Evolutionary conservation across 768 basidiomycete genomes (phyloP).

Genomic region (Trametes gibbosa): DNA sequence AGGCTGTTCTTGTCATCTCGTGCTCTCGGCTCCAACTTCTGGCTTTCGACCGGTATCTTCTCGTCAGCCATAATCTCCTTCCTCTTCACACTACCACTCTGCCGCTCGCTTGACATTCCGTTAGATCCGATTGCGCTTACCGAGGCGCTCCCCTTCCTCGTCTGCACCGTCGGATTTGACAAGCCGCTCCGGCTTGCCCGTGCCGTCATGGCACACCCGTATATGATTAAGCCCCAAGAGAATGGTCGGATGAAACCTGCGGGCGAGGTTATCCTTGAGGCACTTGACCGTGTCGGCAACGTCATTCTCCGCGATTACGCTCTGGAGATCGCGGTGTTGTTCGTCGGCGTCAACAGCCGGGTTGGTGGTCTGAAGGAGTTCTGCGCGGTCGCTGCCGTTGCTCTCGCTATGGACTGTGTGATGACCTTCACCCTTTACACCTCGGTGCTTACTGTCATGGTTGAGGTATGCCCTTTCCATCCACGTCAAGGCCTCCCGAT

Average conservation of each 20-base stretch:
- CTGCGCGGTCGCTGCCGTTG: slow-evolving; percentile 89
- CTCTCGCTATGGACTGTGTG: slow-evolving; percentile 82
- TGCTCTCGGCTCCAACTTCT: slow-evolving; percentile 74
- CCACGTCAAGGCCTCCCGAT: no score
- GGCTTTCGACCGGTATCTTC: slow-evolving; percentile 73
- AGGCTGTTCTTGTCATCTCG: slow-evolving; percentile 87
- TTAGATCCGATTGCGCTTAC: slow-evolving; percentile 92
- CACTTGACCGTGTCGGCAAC: slow-evolving; percentile 73
- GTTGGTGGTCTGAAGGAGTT: slow-evolving; percentile 92
- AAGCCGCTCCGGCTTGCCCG: slow-evolving; percentile 91
- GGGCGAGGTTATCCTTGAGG: slow-evolving; percentile 80
- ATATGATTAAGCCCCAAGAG: slow-evolving; percentile 35
- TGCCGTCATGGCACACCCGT: slow-evolving; percentile 84
- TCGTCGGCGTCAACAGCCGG: slow-evolving; percentile 81
- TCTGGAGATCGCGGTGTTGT: slow-evolving; percentile 86
- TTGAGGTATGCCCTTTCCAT: slow-evolving; percentile 72
- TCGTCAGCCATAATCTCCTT: slow-evolving; percentile 81
- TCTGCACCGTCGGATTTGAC: slow-evolving; percentile 97
- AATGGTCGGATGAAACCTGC: slow-evolving; percentile 65
- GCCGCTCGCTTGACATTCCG: slow-evolving; percentile 75
- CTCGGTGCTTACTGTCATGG: slow-evolving; percentile 89
- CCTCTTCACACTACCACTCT: slow-evolving; percentile 75
- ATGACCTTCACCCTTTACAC: slow-evolving; percentile 89
- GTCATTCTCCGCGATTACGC: slow-evolving; percentile 91
- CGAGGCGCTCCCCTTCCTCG: slow-evolving; percentile 95